Percentiles rank a stretch among this genome's conserved stretches.
Conservation (phyloP, 169 alveolate genomes). For the Neospora caninum region DNA sequence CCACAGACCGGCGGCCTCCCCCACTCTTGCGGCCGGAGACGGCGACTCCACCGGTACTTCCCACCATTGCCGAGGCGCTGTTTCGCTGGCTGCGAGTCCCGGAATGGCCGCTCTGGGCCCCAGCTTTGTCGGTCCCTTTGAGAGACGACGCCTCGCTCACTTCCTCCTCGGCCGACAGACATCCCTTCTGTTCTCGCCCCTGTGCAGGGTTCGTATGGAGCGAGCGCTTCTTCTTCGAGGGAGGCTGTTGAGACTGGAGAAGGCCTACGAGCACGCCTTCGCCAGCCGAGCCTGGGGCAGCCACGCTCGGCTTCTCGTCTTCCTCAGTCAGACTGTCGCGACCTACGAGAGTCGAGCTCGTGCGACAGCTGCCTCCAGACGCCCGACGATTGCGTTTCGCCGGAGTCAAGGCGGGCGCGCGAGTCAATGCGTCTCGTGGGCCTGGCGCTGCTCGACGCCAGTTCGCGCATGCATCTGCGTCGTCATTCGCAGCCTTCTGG, state of each 20-base stretch:
- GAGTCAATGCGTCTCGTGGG: slow-evolving; percentile 7
- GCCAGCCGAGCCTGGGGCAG: background rate
- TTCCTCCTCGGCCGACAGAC: background rate
- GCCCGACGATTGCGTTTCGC: slow-evolving; percentile 64
- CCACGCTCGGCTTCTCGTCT: background rate
- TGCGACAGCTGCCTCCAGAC: slow-evolving; percentile 47
- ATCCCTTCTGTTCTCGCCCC: background rate
- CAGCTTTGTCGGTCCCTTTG: background rate
- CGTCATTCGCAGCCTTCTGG: slow-evolving; percentile 20
- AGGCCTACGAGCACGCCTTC: slow-evolving; percentile 39
- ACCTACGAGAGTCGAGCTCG: background rate
- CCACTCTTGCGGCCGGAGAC: slow-evolving; percentile 49
- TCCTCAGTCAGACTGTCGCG: background rate
- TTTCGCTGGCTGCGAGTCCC: background rate
- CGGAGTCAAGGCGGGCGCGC: slow-evolving; percentile 60
- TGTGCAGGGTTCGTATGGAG: background rate
- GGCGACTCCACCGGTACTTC: slow-evolving; percentile 20
- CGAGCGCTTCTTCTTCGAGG: slow-evolving; percentile 33
- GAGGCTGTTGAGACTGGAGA: slow-evolving; percentile 45
- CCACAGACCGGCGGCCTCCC: slow-evolving; percentile 58
- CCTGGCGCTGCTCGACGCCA: slow-evolving; percentile 17
- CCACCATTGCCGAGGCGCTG: slow-evolving; percentile 48
- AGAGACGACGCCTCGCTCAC: background rate
- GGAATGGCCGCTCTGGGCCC: background rate
- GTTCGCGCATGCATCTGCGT: slow-evolving; percentile 34